Percentiles rank a stretch among this genome's conserved stretches.
These are phyloP conservation scores for Wickerhamiella kazuoi DNA, from an alignment of 805 yeast genomes.

Conservation along the genomic window DNA sequence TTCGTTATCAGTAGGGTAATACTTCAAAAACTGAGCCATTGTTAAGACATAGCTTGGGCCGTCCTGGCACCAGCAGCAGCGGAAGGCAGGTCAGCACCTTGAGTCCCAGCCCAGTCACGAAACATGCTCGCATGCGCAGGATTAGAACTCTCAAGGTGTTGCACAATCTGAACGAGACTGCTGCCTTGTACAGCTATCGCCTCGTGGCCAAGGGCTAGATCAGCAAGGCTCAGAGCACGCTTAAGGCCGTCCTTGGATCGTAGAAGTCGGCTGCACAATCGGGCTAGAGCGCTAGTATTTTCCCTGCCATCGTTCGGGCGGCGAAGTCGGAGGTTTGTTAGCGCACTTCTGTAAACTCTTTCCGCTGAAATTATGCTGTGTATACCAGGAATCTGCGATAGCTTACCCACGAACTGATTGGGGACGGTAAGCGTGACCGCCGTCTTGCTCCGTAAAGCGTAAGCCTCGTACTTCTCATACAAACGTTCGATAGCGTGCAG, in stretches of 20 bases:
- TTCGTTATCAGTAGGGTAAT: no score
- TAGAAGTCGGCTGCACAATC: neutral
- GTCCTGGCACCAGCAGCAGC: neutral
- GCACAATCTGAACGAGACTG: neutral
- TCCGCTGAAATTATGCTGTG: conserved; percentile 11
- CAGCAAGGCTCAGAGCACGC: neutral
- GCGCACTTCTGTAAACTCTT: conserved; percentile 8
- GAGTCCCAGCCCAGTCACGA: neutral
- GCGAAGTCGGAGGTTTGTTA: conserved; percentile 5
- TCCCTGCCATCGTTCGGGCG: neutral
- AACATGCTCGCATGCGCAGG: neutral
- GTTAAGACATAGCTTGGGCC: neutral
- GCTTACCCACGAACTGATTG: conserved; percentile 15
- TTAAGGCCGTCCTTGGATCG: neutral
- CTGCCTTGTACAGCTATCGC: neutral
- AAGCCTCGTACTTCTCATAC: conserved; percentile 8
- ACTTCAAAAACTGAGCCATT: neutral
- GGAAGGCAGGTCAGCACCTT: no score
- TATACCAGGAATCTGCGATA: conserved; percentile 6
- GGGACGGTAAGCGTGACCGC: conserved; percentile 6
- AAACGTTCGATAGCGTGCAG: conserved; percentile 7
- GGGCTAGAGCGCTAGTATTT: neutral
- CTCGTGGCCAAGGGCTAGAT: neutral
- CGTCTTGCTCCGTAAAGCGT: neutral
- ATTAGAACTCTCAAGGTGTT: neutral